These are phyloP conservation scores for Arctium minus DNA, from an alignment of 129 eudicot genomes.

Conservation along the genomic window DNA sequence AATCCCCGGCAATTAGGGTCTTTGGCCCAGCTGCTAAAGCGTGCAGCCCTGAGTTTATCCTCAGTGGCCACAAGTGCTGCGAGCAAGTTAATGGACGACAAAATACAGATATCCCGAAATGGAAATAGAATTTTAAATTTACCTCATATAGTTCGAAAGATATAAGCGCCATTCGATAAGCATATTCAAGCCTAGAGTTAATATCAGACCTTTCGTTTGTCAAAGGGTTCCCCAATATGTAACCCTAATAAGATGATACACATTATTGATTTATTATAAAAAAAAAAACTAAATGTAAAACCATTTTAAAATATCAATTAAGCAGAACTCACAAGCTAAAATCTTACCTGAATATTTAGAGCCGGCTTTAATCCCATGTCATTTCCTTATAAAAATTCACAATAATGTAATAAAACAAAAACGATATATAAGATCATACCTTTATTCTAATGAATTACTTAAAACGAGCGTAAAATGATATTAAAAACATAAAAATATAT, in stretches of 20 bases:
- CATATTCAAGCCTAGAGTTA: slow-evolving; percentile 22
- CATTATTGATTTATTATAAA: neutral
- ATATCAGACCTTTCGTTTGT: slow-evolving; percentile 5
- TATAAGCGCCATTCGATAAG: slow-evolving; percentile 26
- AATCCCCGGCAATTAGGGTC: no score
- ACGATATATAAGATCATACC: neutral
- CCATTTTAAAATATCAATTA: neutral
- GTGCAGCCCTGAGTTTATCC: no score
- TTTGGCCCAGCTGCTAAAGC: no score
- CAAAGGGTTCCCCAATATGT: slow-evolving; percentile 24
- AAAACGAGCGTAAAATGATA: neutral
- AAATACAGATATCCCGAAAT: neutral
- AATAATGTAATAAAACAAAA: no score
- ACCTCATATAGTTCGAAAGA: slow-evolving; percentile 26
- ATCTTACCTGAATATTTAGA: neutral
- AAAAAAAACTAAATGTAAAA: neutral
- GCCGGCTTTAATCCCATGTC: slow-evolving; percentile 25
- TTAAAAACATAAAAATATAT: neutral
- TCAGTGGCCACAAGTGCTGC: no score
- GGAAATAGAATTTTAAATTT: neutral
- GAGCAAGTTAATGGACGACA: neutral
- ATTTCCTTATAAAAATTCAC: slow-evolving; percentile 19
- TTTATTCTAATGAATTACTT: neutral
- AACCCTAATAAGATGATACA: slow-evolving; percentile 21
- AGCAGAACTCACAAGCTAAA: neutral